Base-by-base conservation (phyloP, 2,329 filamentous ascomycete genomes). In the Exophiala sp. region DNA sequence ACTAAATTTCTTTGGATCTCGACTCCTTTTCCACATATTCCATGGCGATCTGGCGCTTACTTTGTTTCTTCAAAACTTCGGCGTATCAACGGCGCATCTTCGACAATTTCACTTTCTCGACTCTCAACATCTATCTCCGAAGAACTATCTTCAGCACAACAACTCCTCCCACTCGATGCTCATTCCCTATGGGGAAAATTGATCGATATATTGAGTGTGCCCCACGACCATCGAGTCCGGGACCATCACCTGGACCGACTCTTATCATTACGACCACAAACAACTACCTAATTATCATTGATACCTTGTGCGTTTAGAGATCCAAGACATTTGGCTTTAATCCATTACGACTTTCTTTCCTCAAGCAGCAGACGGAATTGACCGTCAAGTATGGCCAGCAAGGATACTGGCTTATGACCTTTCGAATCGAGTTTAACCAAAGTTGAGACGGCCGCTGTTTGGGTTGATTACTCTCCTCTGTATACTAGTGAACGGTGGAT, bases 251-350 rank as follows among this genome's bases (percentile, higher is more conserved):
- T 32, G 21, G 32, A 46, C 20, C 33, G 32, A 36, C 47, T 42
- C 54, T 47, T 46, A 46, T 12, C 36, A 33, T 53, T 34, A 52
- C 52, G 43, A 57, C 49, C 29, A 57, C 57, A 44, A 53, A 48
- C 47, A 41, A 54, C 39, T 44, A 44, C 35, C 51, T 60, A 60
- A 60, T 60, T 49, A 48, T 53, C 52, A 47, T 55, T 55, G 48
- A 60, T 60, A 60, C 57, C 57, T 57, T 60, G 57, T 60, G 47
- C 57, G 54, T 54, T 51, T 60, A 60, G 38, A 50, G 50, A 57
- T 57, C 47, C 54, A 60, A 60, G 57, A 60, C 57, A 45, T 44
- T 51, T 47, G 20, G 47, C 44, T 32, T 44, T 45, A 21, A 43
- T 43, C 41, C 21, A 24, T 55, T 35, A 54, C 42, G 52, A 54